These are phyloP conservation scores for Sporobolus alterniflorus DNA, from an alignment of 202 grass and related monocot genomes.

Conservation along the genomic window DNA sequence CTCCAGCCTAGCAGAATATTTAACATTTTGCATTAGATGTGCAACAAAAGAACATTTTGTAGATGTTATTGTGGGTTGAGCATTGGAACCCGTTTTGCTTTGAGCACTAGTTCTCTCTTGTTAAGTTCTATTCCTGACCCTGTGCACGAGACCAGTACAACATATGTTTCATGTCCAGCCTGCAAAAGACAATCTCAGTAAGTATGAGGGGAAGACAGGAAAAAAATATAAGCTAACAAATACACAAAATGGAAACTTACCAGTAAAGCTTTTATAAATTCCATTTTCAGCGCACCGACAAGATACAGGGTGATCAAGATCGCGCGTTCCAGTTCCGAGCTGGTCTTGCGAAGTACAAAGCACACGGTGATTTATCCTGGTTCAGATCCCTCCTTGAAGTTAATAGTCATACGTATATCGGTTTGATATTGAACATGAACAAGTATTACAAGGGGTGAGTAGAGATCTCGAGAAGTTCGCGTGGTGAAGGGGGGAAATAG, in stretches of 20 bases:
- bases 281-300: conserved; percentile 89
- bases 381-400: too few species aligned
- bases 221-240: neutral
- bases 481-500: too few species aligned
- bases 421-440: too few species aligned
- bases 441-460: too few species aligned
- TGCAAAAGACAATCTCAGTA: conserved; percentile 39
- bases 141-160: conserved; percentile 88
- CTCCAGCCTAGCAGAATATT: conserved; percentile 72
- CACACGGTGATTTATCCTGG: too few species aligned
- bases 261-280: conserved; percentile 95
- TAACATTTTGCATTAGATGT: conserved; percentile 10
- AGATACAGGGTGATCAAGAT: too few species aligned
- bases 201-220: neutral
- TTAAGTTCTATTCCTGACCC: conserved; percentile 85
- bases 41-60: conserved; percentile 10
- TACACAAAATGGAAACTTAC: conserved; percentile 49
- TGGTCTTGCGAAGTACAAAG: too few species aligned
- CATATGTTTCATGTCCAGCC: conserved; percentile 88
- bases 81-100: conserved; percentile 78
- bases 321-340: too few species aligned
- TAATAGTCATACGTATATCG: too few species aligned
- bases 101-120: conserved; percentile 92
- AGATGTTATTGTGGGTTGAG: neutral
- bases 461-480: too few species aligned